Evolutionary conservation across 768 basidiomycete genomes (phyloP), one percentile per base, ranked within the genome.

Genomic region (Mycena alexandri): DNA sequence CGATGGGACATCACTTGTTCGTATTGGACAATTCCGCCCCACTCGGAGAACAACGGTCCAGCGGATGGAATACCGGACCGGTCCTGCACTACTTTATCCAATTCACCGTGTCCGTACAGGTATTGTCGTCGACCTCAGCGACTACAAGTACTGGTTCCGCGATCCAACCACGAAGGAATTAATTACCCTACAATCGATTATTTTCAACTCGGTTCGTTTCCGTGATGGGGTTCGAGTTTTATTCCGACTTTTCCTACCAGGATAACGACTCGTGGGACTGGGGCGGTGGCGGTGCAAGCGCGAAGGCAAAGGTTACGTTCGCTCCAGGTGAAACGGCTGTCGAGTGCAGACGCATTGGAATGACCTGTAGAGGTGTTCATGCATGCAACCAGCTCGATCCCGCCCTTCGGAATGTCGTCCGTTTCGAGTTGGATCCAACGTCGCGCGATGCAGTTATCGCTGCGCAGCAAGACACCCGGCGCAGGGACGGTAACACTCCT

Each of bases 221-320:
- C 34, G 17, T 6, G 3, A 1, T 3, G 4, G 51, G n/a, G 19
- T 17, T 38, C n/a, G 3, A 17, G 22, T 3, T 12, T 17, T 21
- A 29, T 12, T 24, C 5, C 8, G 25, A 9, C 8, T 29, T 36
- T 29, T n/a, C 36, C 14, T 5, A n/a, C 7, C 21, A 64, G 63
- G 63, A 64, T 47, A 64, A 64, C 41, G 63, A 57, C 24, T 57
- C 47, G 3, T 64, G 63, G 63, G 38, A 51, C 8, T 43, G 46
- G 16, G 25, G 36, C 25, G 33, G 1, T 2, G 55, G 47, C 4
- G 17, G 19, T 3, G 29, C 19, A 9, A 38, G 51, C 25, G 11
- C 5, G 14, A 9, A 25, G 0, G 34, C 48, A 11, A 29, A 9
- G 34, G 63, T 64, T 42, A 33, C 13, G 19, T 58, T 57, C 17